Evolutionary conservation across 805 yeast species (phyloP).

Genomic region (Pichia cabralensis): DNA sequence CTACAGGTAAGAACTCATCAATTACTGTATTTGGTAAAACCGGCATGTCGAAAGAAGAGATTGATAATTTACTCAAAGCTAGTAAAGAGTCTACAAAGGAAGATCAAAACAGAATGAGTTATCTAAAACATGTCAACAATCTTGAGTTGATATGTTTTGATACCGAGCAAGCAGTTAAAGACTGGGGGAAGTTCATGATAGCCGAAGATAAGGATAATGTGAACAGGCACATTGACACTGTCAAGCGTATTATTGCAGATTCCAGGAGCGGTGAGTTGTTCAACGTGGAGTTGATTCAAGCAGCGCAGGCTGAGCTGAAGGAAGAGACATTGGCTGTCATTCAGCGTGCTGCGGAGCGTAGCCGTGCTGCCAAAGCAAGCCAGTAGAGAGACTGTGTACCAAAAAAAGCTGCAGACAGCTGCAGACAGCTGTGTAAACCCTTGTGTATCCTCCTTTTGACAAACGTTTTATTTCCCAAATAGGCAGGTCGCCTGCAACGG

Average conservation of each 20-base stretch:
- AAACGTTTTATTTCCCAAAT: too few relatives aligned
- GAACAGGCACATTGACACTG: conserved; percentile 15
- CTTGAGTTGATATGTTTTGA: conserved; percentile 28
- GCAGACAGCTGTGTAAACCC: neutral
- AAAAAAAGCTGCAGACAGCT: too few relatives aligned
- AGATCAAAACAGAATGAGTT: conserved; percentile 34
- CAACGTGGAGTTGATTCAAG: conserved; percentile 21
- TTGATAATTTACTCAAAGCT: conserved; percentile 82
- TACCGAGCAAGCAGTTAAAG: conserved; percentile 25
- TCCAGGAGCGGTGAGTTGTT: conserved; percentile 22
- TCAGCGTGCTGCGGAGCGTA: conserved; percentile 20
- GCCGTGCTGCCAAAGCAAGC: conserved; percentile 11
- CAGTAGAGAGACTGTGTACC: too few relatives aligned
- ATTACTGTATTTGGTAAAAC: conserved; percentile 95
- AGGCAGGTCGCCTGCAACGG: too few relatives aligned
- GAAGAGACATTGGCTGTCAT: conserved; percentile 20
- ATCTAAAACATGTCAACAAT: conserved; percentile 75
- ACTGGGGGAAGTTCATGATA: conserved; percentile 15
- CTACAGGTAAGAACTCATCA: conserved; percentile 86
- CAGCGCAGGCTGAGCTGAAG: conserved; percentile 28
- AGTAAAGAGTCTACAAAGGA: conserved; percentile 84
- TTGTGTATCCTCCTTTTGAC: too few relatives aligned
- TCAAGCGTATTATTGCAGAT: conserved; percentile 22
- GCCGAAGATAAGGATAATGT: conserved; percentile 11
- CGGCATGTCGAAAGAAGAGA: conserved; percentile 82